phyloP scores from a whole-genome alignment of 2,329 filamentous ascomycete species.

The Zasmidium citrigriseum region DNA sequence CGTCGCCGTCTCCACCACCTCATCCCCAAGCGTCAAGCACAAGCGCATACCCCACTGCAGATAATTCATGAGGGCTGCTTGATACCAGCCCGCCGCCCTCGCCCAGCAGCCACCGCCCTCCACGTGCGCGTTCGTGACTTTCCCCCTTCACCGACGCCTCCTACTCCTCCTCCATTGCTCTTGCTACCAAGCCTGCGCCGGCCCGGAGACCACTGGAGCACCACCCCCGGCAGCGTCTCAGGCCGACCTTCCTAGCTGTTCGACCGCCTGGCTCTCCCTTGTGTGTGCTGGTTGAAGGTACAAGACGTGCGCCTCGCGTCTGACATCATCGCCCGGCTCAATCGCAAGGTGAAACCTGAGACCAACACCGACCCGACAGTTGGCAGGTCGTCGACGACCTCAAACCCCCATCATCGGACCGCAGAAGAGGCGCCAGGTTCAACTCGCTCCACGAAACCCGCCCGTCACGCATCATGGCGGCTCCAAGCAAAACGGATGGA shows the following conservation, averaged over 20 bases:
- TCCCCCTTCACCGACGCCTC: background rate
- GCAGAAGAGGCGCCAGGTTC: conserved; percentile 6
- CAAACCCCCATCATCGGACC: background rate
- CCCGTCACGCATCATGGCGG: conserved; percentile 17
- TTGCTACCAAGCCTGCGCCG: background rate
- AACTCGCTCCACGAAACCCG: background rate
- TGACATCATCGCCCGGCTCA: conserved; percentile 19
- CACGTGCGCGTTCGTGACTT: too few species aligned
- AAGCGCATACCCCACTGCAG: too few species aligned
- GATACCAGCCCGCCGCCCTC: background rate
- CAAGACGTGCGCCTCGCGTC: conserved; percentile 4
- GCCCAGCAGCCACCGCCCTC: background rate
- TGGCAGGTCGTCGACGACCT: background rate
- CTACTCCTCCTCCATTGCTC: background rate
- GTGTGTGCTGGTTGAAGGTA: background rate
- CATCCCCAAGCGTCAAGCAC: too few species aligned
- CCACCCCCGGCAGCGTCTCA: background rate
- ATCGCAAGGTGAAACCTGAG: conserved; percentile 9
- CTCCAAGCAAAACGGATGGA: conserved; percentile 22
- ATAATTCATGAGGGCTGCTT: too few species aligned
- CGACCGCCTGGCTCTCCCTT: background rate
- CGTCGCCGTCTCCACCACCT: too few species aligned
- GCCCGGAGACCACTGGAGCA: background rate
- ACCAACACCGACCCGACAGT: background rate
- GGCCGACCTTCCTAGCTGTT: background rate